Evolutionary conservation across 257 asterid genomes (phyloP), one percentile per base, ranked within the genome.

Genomic region (Anisodus acutangulus): DNA sequence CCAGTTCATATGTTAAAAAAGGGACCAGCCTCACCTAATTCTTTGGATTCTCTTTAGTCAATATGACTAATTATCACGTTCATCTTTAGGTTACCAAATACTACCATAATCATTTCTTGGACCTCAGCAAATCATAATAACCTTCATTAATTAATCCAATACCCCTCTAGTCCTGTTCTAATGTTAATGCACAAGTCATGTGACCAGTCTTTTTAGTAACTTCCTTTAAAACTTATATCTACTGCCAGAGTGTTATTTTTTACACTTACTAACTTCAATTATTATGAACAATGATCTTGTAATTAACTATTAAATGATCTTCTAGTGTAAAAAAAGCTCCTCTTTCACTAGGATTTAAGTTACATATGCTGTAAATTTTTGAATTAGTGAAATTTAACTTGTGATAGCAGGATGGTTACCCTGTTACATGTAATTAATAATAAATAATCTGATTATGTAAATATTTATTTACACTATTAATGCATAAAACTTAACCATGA

Each of bases 61-160:
- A 59, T 62, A 4, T 81, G 60, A 49, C 72, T 81, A 81, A 49
- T 62, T 12, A 51, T 76, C 63, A 76, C 63, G 64, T 76, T 51
- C 76, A 81, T 43, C n/a, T 69, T 87, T 87, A 87, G 89, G 88
- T 87, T n/a, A 85, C 86, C 88, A 85, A 87, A 85, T 69, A 4
- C 83, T 17, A 22, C 26, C 26, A 43, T 22, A 22, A 22, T 22
- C 26, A 22, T 22, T 31, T 31, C 35, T 31, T 31, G 35, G 35
- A 31, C 35, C 35, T 31, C 35, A 1, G 35, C 35, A 31, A 31
- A 31, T 31, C 35, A 31, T 31, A 31, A 31, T 31, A 31, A 6
- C 4, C 72, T 35, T 67, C 54, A 51, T 31, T 41, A 72, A 22
- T 31, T 57, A 8, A 69, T 83, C 26, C 26, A 69, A 83, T 35